phyloP scores from a whole-genome alignment of 2,329 filamentous ascomycete species.

The Diaporthe longicolla region DNA sequence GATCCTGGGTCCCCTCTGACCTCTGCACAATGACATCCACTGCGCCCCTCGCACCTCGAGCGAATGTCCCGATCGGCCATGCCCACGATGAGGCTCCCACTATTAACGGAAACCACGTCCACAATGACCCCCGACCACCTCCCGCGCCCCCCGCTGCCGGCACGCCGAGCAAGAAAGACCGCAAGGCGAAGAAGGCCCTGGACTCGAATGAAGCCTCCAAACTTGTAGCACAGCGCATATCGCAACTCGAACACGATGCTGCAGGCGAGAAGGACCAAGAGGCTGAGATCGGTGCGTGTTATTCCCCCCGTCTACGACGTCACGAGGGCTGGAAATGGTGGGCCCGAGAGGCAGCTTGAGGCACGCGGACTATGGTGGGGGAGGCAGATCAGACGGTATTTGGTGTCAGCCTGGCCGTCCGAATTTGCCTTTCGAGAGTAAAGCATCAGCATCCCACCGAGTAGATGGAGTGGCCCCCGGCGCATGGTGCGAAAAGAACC shows the following conservation, averaged over 20 bases:
- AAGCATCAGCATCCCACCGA: background rate
- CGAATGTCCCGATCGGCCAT: conserved; percentile 40
- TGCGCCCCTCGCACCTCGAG: conserved; percentile 36
- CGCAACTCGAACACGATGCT: conserved; percentile 93
- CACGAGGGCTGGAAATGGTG: conserved; percentile 18
- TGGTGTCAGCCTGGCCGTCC: conserved; percentile 15
- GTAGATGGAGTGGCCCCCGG: background rate
- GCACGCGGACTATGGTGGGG: conserved; percentile 29
- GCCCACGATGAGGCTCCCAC: conserved; percentile 48
- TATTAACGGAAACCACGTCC: conserved; percentile 52
- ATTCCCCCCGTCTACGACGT: conserved; percentile 35
- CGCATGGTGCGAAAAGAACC: conserved; percentile 3
- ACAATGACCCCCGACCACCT: conserved; percentile 58
- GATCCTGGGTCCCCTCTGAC: conserved; percentile 11
- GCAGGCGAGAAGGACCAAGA: conserved; percentile 96
- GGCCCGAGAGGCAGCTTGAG: conserved; percentile 20
- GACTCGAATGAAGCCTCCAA: conserved; percentile 93
- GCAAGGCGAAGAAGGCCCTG: conserved; percentile 84
- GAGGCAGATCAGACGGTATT: background rate
- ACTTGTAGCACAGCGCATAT: conserved; percentile 92
- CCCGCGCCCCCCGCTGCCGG: conserved; percentile 60
- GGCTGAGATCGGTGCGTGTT: conserved; percentile 84
- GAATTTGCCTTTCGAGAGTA: background rate
- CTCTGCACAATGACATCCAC: conserved; percentile 40
- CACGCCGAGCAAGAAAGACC: conserved; percentile 80